Evolutionary conservation across 2,329 filamentous ascomycete species (phyloP), one percentile per base, ranked within the genome.

Genomic region (Penicillium sp.): DNA sequence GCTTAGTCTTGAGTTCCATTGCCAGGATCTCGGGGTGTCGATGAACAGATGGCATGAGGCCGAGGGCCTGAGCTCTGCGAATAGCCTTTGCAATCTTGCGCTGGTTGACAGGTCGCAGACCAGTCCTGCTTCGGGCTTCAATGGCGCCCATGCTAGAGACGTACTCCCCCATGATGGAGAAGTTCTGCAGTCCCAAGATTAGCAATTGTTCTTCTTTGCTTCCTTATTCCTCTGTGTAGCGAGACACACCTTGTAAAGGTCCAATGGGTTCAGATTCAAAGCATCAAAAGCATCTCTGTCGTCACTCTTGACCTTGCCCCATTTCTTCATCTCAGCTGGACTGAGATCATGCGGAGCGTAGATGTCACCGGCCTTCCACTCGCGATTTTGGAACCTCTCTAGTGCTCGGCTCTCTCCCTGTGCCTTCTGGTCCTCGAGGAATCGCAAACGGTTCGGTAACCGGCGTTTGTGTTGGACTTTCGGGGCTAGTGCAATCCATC

Each of bases 1-100:
- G 51, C 44, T 59, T 64, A 22, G 53, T 47, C 54, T 57, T 63
- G 36, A 62, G 47, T 40, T 69, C 64, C 11, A 55, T 50, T 4
- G 76, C 73, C 55, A 95, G 67, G 47, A 95, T 76, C 68, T 94
- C 87, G 3, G 93, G 93, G 72, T 98, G 93, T 56, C 77, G 76
- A 73, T 98, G 87, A 45, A 94, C 85, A 66, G 85, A 94, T 20
- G 93, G 93, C 78, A 97, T 89, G 50, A 97, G 75, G 13, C 93
- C 93, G 64, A 96, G 78, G 1, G 90, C 93, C 60, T 97, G 85
- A 16, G 87, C 85, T 59, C 93, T 80, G 56, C 93, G 78, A 60
- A 98, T 86, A 43, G 94, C 91, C 76, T 94, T 96, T 52, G 91
- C 87, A 65, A 98, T 82, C 72, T 86, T 89, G 57, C 93, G 80